Conservation (phyloP, 768 basidiomycete genomes). For the Xerocomus spinulosus region DNA sequence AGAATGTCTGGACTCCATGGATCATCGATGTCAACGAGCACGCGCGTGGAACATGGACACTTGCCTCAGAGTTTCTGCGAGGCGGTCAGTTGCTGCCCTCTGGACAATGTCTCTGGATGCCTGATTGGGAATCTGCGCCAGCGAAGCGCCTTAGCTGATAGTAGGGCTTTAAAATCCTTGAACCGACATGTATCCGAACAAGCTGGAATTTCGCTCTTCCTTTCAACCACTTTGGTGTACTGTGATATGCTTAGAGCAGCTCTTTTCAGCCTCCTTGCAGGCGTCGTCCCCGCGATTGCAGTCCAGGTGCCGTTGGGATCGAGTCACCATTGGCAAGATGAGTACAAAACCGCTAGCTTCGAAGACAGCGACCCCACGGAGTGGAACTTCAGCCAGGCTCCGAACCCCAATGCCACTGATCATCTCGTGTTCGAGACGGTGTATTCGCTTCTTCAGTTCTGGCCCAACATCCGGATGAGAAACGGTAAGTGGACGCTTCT, state of each 20-base stretch:
- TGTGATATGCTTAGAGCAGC: neutral
- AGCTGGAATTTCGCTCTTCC: neutral
- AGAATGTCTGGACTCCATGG: too few species aligned
- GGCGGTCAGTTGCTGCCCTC: too few species aligned
- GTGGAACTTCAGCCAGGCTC: conserved; percentile 21
- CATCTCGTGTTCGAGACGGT: conserved; percentile 31
- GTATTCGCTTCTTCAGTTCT: conserved; percentile 23
- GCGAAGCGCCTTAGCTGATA: too few species aligned
- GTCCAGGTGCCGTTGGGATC: neutral
- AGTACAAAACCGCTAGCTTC: neutral
- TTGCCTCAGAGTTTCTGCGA: too few species aligned
- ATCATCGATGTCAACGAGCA: too few species aligned
- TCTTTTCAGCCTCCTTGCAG: neutral
- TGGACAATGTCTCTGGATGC: too few species aligned
- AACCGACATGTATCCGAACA: neutral
- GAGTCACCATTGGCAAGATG: neutral
- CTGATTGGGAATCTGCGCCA: too few species aligned
- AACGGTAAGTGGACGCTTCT: conserved; percentile 23
- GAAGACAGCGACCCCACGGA: neutral
- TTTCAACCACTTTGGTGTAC: conserved; percentile 2
- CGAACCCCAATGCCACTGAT: conserved; percentile 27
- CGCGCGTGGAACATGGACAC: too few species aligned
- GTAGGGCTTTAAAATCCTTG: too few species aligned
- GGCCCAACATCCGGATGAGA: conserved; percentile 12
- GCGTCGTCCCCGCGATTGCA: neutral